Conservation (phyloP, 1,284 basidiomycete species). For the Phylloporus sp. region DNA sequence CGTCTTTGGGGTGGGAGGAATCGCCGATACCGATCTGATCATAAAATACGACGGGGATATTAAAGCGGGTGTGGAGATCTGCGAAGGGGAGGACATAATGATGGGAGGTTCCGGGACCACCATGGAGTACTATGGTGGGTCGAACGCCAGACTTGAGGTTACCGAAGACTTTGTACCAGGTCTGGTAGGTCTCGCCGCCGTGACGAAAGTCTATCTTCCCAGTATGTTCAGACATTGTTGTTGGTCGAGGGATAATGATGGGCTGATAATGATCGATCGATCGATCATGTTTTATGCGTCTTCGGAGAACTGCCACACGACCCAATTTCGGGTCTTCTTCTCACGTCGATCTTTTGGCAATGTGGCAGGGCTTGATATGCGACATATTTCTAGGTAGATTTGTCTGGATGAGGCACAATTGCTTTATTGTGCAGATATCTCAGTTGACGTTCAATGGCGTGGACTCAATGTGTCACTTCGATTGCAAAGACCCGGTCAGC, state of each 20-base stretch:
- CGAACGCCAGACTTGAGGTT: conserved; percentile 16
- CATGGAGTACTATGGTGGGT: conserved; percentile 51
- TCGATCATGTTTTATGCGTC: no score
- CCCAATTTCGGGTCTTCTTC: neutral
- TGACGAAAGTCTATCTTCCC: conserved; percentile 21
- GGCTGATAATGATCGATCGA: no score
- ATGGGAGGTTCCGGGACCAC: conserved; percentile 53
- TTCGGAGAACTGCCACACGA: no score
- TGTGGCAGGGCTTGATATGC: no score
- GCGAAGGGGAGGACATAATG: conserved; percentile 50
- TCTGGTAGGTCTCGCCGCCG: conserved; percentile 26
- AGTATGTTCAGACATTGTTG: conserved; percentile 26
- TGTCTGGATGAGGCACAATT: no score
- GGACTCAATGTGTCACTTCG: no score
- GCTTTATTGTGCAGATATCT: no score
- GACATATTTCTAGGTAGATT: no score
- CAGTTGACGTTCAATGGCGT: no score
- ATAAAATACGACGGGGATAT: conserved; percentile 56
- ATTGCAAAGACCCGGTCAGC: no score
- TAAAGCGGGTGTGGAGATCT: conserved; percentile 37
- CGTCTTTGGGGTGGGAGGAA: conserved; percentile 52
- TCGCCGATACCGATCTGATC: conserved; percentile 58
- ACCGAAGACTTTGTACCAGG: conserved; percentile 35
- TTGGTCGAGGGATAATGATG: neutral
- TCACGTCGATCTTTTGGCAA: no score